These are phyloP conservation scores for Aphanomyces invadans DNA, from an alignment of 352 stramenopile species.

Conservation along the genomic window DNA sequence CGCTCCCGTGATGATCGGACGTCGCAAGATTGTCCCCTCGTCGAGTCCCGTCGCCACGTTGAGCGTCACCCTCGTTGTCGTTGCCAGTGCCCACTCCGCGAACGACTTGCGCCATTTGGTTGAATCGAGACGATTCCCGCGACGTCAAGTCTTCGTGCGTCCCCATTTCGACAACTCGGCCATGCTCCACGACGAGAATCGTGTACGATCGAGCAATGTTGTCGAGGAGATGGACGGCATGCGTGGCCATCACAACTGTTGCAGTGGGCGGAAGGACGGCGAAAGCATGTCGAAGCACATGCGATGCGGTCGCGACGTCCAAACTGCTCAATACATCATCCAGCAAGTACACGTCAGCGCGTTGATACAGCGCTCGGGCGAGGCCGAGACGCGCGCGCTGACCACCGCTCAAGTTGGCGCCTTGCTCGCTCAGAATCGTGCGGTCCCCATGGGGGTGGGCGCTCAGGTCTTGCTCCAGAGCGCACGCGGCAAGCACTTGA, in stretches of 20 bases:
- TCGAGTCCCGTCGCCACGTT: constrained; percentile 1
- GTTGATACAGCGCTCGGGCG: constrained; percentile 71
- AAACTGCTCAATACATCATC: constrained; percentile 83
- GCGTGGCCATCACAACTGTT: constrained; percentile 68
- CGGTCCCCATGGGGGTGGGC: constrained; percentile 38
- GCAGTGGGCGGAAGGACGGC: constrained; percentile 40
- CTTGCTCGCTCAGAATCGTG: constrained; percentile 54
- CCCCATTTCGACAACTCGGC: constrained; percentile 40
- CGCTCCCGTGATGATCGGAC: not conserved
- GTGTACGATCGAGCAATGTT: constrained; percentile 34
- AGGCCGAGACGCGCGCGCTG: constrained; percentile 79
- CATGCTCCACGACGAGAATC: constrained; percentile 56
- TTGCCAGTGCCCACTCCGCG: not conserved
- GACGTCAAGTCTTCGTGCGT: constrained; percentile 28
- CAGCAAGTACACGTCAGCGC: constrained; percentile 66
- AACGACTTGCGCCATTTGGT: not conserved
- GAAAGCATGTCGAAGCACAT: constrained; percentile 47
- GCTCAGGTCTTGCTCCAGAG: constrained; percentile 60
- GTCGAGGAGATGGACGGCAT: constrained; percentile 59
- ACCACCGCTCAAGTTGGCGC: constrained; percentile 79
- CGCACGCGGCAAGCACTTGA: constrained; percentile 51
- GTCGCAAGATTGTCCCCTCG: not conserved
- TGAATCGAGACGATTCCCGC: not conserved
- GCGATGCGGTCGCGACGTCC: constrained; percentile 48
- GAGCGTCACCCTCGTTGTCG: too few relatives aligned